phyloP scores from a whole-genome alignment of 106 monocot species.

The Dendrobium nobile region DNA sequence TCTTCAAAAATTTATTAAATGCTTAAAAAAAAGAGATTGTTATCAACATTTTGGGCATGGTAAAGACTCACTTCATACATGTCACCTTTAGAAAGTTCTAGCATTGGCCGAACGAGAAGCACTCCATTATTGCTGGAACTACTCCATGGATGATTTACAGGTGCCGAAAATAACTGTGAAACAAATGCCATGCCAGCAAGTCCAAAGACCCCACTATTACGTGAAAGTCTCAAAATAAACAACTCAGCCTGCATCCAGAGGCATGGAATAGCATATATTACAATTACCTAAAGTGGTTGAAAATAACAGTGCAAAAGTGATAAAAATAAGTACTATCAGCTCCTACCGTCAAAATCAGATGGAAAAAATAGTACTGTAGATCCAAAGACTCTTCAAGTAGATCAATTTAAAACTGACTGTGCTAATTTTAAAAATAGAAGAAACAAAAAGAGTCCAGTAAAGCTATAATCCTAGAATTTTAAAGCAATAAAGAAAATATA shows the following conservation, averaged over 20 bases:
- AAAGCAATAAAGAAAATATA: constrained; percentile 1
- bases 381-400: too few relatives aligned
- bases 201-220: constrained; percentile 88
- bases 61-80: constrained; percentile 69
- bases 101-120: constrained; percentile 80
- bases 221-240: constrained; percentile 87
- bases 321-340: not conserved
- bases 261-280: not conserved
- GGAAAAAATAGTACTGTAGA: not conserved
- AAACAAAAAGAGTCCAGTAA: not conserved
- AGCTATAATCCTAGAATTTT: not conserved
- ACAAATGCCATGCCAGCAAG: constrained; percentile 97
- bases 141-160: constrained; percentile 11
- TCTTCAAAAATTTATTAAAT: not conserved
- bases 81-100: constrained; percentile 82
- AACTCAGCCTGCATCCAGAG: constrained; percentile 78
- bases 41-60: not conserved
- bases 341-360: not conserved
- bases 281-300: not conserved
- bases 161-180: constrained; percentile 66
- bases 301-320: not conserved
- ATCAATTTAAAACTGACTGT: too few relatives aligned
- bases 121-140: constrained; percentile 30
- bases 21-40: not conserved
- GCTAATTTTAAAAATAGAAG: not conserved